These are phyloP conservation scores for Saccharomycopsis sp. DNA, from an alignment of 805 yeast genomes.

Conservation along the genomic window DNA sequence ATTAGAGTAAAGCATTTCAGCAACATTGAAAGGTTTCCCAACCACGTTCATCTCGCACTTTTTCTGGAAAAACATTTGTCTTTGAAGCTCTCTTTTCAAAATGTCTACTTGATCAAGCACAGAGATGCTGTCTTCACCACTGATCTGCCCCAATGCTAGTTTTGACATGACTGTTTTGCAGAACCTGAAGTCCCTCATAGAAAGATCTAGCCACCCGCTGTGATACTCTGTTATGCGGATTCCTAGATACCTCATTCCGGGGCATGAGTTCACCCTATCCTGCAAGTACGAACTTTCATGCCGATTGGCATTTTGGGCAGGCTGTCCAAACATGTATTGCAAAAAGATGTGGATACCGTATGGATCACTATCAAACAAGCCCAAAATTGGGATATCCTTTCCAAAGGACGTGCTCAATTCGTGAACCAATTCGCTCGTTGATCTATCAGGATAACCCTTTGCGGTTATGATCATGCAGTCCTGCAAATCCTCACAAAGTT, in stretches of 20 bases:
- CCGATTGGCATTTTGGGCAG: too few relatives aligned
- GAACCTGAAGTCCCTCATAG: background rate
- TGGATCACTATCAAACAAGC: conserved; percentile 57
- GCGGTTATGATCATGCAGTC: conserved; percentile 43
- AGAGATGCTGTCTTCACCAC: background rate
- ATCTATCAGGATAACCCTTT: conserved; percentile 59
- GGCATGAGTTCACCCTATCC: background rate
- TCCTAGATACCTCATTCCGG: conserved; percentile 19
- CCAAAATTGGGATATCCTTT: conserved; percentile 29
- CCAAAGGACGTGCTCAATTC: conserved; percentile 22
- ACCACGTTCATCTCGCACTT: conserved; percentile 51
- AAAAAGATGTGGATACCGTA: conserved; percentile 53
- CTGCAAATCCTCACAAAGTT: conserved; percentile 27
- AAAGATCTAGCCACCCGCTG: conserved; percentile 21
- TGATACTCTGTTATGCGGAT: conserved; percentile 22
- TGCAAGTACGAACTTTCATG: too few relatives aligned
- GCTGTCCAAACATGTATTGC: conserved; percentile 16
- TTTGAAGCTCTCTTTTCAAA: conserved; percentile 40
- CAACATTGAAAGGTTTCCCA: too few relatives aligned
- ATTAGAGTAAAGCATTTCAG: too few relatives aligned
- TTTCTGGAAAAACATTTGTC: conserved; percentile 45
- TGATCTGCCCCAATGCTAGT: background rate
- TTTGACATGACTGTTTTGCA: background rate
- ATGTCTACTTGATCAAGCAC: background rate
- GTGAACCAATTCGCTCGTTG: conserved; percentile 39